phyloP scores from a whole-genome alignment of 179 eudicot genomes.

The Drosera spatulata region DNA sequence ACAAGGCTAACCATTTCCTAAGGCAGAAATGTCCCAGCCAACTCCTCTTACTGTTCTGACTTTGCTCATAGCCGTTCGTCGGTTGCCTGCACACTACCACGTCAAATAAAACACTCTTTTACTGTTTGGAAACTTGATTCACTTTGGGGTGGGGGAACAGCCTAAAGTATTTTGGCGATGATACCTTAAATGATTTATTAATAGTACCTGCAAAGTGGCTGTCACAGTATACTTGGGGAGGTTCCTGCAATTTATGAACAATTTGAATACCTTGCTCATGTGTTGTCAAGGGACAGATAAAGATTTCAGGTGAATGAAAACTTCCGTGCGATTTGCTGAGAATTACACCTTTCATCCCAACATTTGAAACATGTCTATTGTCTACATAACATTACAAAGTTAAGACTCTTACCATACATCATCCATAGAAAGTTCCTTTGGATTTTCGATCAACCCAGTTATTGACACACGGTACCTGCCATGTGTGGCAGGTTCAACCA shows the following conservation, averaged over 20 bases:
- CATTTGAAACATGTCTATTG: not conserved
- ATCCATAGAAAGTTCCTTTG: slow-evolving; percentile 60
- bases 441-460: slow-evolving; percentile 40
- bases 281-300: not conserved
- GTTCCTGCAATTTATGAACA: slow-evolving; percentile 38
- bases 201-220: slow-evolving; percentile 78
- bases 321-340: not conserved
- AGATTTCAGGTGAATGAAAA: not conserved
- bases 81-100: slow-evolving; percentile 90
- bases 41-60: slow-evolving; percentile 77
- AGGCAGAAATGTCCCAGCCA: slow-evolving; percentile 90
- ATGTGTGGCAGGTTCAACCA: slow-evolving; percentile 7
- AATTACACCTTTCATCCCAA: too few species aligned
- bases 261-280: slow-evolving; percentile 9
- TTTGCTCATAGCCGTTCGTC: slow-evolving; percentile 97
- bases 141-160: too few species aligned
- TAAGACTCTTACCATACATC: slow-evolving; percentile 52
- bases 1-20: slow-evolving; percentile 79
- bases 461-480: slow-evolving; percentile 69
- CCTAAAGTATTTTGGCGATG: too few species aligned
- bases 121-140: too few species aligned
- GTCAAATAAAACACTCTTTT: not conserved
- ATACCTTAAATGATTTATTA: not conserved
- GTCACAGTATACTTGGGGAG: slow-evolving; percentile 74
- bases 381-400: not conserved